Conservation (phyloP, 2,329 filamentous ascomycete genomes). For the Colletotrichum tanaceti region DNA sequence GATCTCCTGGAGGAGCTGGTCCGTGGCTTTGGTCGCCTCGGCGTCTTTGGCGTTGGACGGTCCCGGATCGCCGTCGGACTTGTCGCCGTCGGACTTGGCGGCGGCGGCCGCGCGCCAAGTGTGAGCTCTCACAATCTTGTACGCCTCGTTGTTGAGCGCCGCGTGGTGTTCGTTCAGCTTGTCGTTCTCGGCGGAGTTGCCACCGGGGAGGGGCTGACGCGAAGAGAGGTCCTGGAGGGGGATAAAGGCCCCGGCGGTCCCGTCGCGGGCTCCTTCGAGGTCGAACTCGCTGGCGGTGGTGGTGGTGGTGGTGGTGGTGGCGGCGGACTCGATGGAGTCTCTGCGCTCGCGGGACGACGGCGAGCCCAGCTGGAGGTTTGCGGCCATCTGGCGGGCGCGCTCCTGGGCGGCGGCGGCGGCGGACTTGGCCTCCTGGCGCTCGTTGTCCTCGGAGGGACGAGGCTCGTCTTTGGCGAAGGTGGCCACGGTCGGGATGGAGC, state of each 20-base stretch:
- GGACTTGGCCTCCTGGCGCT: conserved; percentile 41
- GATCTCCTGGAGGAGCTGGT: conserved; percentile 45
- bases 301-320: too few species aligned
- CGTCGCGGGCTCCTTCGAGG: conserved; percentile 42
- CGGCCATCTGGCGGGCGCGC: conserved; percentile 56
- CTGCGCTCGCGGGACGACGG: conserved; percentile 51
- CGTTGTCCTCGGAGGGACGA: conserved; percentile 41
- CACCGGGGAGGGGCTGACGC: conserved; percentile 25
- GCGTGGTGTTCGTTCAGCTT: conserved; percentile 44
- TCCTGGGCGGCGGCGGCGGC: conserved; percentile 58
- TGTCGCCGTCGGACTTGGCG: neutral
- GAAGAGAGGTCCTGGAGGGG: conserved; percentile 49
- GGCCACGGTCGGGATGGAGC: conserved; percentile 49
- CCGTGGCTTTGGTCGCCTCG: conserved; percentile 18
- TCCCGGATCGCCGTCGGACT: conserved; percentile 19
- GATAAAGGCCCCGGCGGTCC: conserved; percentile 43
- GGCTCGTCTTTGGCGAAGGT: conserved; percentile 26
- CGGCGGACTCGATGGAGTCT: conserved; percentile 54
- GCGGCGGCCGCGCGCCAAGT: conserved; percentile 45
- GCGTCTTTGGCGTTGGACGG: conserved; percentile 31
- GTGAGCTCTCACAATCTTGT: conserved; percentile 58
- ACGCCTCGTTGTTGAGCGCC: conserved; percentile 52
- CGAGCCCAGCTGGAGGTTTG: conserved; percentile 52
- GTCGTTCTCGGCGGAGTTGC: conserved; percentile 29
- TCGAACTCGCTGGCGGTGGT: conserved; percentile 47